Evolutionary conservation across 441 rosid genomes (phyloP).

Genomic region (Dalechampia spathulata): DNA sequence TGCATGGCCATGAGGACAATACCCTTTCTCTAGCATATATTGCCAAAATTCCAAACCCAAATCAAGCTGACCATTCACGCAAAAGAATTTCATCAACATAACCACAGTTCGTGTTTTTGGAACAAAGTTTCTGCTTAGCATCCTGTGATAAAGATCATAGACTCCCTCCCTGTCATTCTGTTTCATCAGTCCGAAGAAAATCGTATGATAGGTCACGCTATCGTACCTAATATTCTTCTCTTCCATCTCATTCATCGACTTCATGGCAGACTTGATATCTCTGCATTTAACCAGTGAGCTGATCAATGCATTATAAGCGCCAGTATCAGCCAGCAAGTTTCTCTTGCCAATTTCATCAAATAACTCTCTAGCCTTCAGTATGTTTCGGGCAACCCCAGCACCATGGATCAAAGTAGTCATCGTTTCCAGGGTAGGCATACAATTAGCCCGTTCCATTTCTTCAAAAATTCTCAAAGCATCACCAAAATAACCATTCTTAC

Average conservation of each 20-base stretch:
- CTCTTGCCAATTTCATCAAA: constrained; percentile 60
- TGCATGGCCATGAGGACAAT: constrained; percentile 79
- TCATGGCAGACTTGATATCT: constrained; percentile 44
- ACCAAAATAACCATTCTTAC: constrained; percentile 58
- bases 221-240: constrained; percentile 42
- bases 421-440: constrained; percentile 42
- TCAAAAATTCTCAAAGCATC: constrained; percentile 67
- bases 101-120: constrained; percentile 67
- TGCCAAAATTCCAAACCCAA: constrained; percentile 57
- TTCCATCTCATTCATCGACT: constrained; percentile 73
- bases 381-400: constrained; percentile 51
- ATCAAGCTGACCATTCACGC: constrained; percentile 46
- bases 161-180: constrained; percentile 40
- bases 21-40: constrained; percentile 61
- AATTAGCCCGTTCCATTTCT: constrained; percentile 47
- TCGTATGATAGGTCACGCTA: constrained; percentile 50
- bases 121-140: constrained; percentile 48
- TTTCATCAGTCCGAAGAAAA: constrained; percentile 65
- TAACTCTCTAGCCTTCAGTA: constrained; percentile 51
- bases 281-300: constrained; percentile 41
- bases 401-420: constrained; percentile 82
- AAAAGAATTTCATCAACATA: constrained; percentile 78
- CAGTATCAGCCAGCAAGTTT: constrained; percentile 45
- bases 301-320: constrained; percentile 74
- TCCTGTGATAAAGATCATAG: constrained; percentile 39